Conservation (phyloP, 805 yeast genomes). For the Zygosaccharomyces bailii region DNA sequence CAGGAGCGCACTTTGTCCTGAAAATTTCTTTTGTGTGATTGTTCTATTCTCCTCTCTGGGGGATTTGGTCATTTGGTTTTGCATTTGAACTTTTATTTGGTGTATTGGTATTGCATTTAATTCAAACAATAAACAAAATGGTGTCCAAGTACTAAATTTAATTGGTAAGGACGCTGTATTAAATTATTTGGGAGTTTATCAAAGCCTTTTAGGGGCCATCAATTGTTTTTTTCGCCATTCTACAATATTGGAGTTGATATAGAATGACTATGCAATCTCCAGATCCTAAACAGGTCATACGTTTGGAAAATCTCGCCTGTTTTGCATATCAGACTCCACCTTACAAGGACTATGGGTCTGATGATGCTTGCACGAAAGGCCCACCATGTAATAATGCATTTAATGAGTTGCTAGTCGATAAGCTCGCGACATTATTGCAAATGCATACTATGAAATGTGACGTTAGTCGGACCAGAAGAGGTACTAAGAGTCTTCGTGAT, state of each 20-base stretch:
- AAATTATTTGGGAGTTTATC: neutral
- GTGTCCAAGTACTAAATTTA: neutral
- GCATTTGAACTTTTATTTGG: constrained; percentile 1
- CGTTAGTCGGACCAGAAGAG: constrained; percentile 20
- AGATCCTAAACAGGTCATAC: neutral
- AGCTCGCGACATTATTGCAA: constrained; percentile 21
- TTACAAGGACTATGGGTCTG: constrained; percentile 6
- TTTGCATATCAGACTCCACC: constrained; percentile 19
- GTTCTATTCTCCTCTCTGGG: neutral
- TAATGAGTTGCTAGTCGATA: constrained; percentile 11
- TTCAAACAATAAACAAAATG: constrained; percentile 2
- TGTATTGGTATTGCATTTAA: constrained; percentile 5
- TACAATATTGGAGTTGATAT: neutral
- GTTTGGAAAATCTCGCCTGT: constrained; percentile 3
- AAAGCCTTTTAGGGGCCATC: neutral
- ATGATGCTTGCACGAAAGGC: neutral
- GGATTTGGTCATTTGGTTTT: neutral
- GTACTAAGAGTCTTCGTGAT: constrained; percentile 10
- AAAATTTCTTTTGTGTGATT: no score
- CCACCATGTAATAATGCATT: neutral
- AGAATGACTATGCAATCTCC: neutral
- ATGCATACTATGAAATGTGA: constrained; percentile 8
- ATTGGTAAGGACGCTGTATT: neutral
- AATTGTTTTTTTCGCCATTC: neutral
- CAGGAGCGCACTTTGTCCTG: no score